phyloP scores from a whole-genome alignment of 179 eudicot species.

The Silene noctiflora region DNA sequence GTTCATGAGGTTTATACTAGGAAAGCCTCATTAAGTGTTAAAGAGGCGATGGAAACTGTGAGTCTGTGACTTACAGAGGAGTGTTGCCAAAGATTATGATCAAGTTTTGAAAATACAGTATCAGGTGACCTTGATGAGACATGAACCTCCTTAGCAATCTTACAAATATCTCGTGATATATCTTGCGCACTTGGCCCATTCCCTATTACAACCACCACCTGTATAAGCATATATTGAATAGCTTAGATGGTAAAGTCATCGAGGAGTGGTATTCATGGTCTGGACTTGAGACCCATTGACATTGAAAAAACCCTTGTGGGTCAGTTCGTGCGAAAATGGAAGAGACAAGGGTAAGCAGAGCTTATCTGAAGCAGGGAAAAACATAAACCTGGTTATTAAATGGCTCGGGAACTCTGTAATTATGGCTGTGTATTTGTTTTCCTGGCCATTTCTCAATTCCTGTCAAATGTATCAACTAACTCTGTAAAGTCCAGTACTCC shows the following conservation, averaged over 20 bases:
- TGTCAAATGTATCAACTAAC: constrained; percentile 8
- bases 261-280: not conserved
- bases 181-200: constrained; percentile 57
- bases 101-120: constrained; percentile 24
- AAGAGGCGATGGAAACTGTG: too few relatives aligned
- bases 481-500: too few relatives aligned
- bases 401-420: constrained; percentile 52
- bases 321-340: too few relatives aligned
- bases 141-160: constrained; percentile 63
- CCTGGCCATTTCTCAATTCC: constrained; percentile 65
- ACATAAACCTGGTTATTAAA: constrained; percentile 45
- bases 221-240: not conserved
- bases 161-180: constrained; percentile 51
- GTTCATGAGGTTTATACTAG: not conserved
- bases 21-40: not conserved
- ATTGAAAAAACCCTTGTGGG: not conserved
- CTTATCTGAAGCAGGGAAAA: not conserved
- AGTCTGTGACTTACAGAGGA: constrained; percentile 40
- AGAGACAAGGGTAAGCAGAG: too few relatives aligned
- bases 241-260: not conserved
- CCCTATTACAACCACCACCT: constrained; percentile 69
- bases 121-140: constrained; percentile 48
- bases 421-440: constrained; percentile 59
- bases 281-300: not conserved
- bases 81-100: constrained; percentile 43